Evolutionary conservation across 345 rosid species (phyloP).

Genomic region (Populus pruinosa): DNA sequence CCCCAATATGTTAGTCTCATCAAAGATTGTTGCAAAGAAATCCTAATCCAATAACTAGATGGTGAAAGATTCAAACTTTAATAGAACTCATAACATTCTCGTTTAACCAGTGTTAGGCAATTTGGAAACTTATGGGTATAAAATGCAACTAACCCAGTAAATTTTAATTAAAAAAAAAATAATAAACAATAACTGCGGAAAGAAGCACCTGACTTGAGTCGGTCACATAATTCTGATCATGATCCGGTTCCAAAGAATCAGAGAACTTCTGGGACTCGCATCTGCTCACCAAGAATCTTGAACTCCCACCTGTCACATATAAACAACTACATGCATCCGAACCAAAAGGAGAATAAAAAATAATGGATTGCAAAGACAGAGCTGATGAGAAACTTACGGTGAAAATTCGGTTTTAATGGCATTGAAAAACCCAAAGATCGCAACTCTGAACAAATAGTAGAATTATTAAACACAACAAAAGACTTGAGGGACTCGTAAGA

Average conservation of each 20-base stretch:
- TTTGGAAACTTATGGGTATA: background rate
- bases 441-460: background rate
- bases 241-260: slow-evolving; percentile 27
- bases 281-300: slow-evolving; percentile 37
- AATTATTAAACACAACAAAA: background rate
- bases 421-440: slow-evolving; percentile 15
- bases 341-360: background rate
- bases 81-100: background rate
- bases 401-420: slow-evolving; percentile 23
- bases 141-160: background rate
- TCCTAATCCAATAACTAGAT: background rate
- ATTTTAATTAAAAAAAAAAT: background rate
- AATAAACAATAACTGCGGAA: background rate
- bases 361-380: background rate
- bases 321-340: background rate
- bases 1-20: background rate
- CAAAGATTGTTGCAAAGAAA: background rate
- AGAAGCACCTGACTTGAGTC: slow-evolving; percentile 39
- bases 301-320: slow-evolving; percentile 20
- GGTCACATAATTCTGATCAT: slow-evolving; percentile 23
- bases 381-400: slow-evolving; percentile 26
- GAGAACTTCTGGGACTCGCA: slow-evolving; percentile 42
- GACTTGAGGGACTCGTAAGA: background rate
- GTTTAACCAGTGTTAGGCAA: background rate
- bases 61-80: background rate